These are phyloP conservation scores for Elaeagnus macrophylla DNA, from an alignment of 306 rosid genomes.

Conservation along the genomic window DNA sequence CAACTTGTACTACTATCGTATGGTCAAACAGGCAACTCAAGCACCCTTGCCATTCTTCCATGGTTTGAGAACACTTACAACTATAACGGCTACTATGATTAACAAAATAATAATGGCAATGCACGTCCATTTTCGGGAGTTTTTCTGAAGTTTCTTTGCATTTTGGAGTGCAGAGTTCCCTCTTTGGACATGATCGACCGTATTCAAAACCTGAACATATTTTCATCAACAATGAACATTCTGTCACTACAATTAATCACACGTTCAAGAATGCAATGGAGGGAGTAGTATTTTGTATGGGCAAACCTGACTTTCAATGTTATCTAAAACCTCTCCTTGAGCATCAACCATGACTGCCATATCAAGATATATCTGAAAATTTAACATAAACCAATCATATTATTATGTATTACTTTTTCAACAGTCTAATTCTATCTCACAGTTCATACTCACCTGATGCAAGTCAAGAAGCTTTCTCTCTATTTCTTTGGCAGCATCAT, in stretches of 20 bases:
- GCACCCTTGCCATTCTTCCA: slow-evolving; percentile 72
- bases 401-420: slow-evolving; percentile 5
- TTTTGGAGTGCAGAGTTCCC: slow-evolving; percentile 71
- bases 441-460: slow-evolving; percentile 53
- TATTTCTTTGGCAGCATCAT: slow-evolving; percentile 69
- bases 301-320: slow-evolving; percentile 80
- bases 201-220: slow-evolving; percentile 57
- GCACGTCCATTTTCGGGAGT: slow-evolving; percentile 81
- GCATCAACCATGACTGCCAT: slow-evolving; percentile 85
- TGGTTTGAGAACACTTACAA: slow-evolving; percentile 63
- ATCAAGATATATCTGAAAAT: slow-evolving; percentile 67
- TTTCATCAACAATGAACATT: slow-evolving; percentile 25
- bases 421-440: not conserved
- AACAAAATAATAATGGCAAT: slow-evolving; percentile 70
- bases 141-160: slow-evolving; percentile 87
- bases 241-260: too few species aligned
- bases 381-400: slow-evolving; percentile 7
- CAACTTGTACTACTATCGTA: slow-evolving; percentile 23
- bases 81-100: slow-evolving; percentile 57
- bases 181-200: slow-evolving; percentile 69
- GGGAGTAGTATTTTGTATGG: too few species aligned
- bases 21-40: slow-evolving; percentile 34
- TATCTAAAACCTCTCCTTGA: slow-evolving; percentile 76
- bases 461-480: slow-evolving; percentile 81
- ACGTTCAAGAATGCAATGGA: too few species aligned